Percentiles rank a stretch among this genome's conserved stretches.
Evolutionary conservation across 495 filamentous ascomycete species (phyloP).

Genomic region (Aspergillus steynii): DNA sequence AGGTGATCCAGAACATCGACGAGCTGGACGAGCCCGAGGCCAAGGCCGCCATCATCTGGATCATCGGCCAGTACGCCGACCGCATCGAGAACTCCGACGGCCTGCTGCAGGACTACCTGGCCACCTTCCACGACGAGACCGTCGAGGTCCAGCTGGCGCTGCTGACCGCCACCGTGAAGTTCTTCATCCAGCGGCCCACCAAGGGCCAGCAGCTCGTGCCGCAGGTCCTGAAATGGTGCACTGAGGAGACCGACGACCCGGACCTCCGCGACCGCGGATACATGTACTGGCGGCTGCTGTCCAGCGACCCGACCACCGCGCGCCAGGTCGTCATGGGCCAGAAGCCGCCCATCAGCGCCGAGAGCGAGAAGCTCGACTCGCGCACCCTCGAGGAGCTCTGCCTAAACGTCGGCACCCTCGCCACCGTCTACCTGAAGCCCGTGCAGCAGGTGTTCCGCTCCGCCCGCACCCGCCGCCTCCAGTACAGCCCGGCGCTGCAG

Average conservation of each 20-base stretch:
- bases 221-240: slow-evolving; percentile 97
- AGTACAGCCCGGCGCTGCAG: slow-evolving; percentile 83
- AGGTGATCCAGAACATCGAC: slow-evolving; percentile 94
- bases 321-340: slow-evolving; percentile 93
- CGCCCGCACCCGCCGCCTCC: slow-evolving; percentile 74
- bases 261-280: slow-evolving; percentile 94
- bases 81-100: slow-evolving; percentile 95
- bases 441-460: slow-evolving; percentile 97
- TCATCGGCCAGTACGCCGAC: slow-evolving; percentile 96
- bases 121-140: slow-evolving; percentile 89
- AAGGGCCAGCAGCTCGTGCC: slow-evolving; percentile 93
- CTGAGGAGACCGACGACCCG: slow-evolving; percentile 97
- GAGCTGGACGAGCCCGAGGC: slow-evolving; percentile 98
- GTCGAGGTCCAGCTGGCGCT: slow-evolving; percentile 94
- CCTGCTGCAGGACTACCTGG: slow-evolving; percentile 91
- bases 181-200: slow-evolving; percentile 96
- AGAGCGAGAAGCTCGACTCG: slow-evolving; percentile 91
- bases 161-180: slow-evolving; percentile 93
- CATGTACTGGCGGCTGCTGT: slow-evolving; percentile 98
- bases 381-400: slow-evolving; percentile 95
- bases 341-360: slow-evolving; percentile 94
- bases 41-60: slow-evolving; percentile 99
- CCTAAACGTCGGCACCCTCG: slow-evolving; percentile 91
- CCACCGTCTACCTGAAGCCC: slow-evolving; percentile 96
- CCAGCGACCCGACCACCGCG: slow-evolving; percentile 85